Evolutionary conservation across 345 rosid genomes (phyloP), one percentile per base, ranked within the genome.

Genomic region (Linum lewisii): DNA sequence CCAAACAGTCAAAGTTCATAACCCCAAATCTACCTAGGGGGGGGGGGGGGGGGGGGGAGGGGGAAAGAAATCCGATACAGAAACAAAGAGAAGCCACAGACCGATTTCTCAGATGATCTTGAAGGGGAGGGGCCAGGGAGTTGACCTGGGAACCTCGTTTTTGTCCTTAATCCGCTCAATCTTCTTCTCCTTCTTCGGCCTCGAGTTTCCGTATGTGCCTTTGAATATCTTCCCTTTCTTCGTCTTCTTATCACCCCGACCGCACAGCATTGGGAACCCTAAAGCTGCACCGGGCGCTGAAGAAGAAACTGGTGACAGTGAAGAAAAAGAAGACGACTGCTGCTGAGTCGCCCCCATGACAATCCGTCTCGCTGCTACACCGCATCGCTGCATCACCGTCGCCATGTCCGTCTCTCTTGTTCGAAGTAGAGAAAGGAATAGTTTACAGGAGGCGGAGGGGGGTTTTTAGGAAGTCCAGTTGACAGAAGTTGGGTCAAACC

Each of bases 61-160:
- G n/a, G 16, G 47, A 2, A 7, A 23, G 44, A 24, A 50, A 56
- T 60, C 14, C 54, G 21, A 21, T 54, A 4, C 6, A 56, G n/a
- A n/a, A n/a, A 23, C 5, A 23, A 24, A 56, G 26, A 2, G 10
- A 24, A 14, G 21, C 38, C 32, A 57, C 11, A 32, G 13, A 25
- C 42, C 42, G 9, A 25, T n/a, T 32, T 19, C 4, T 77, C 73
- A 93, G 64, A 89, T 85, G 81, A 93, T 89, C 83, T 87, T 93
- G 84, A 93, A 94, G 68, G 96, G 96, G 26, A 90, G 95, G 73
- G 97, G 99, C 99, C 96, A 94, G 38, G 99, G 97, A 55, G 96
- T 94, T 36, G 97, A 90, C 84, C 92, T 87, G 74, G 97, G 99
- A 26, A 90, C 81, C 73, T 94, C 97, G 15, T 84, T 80, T 75